Evolutionary conservation across 1,139 yeast species (phyloP).

Genomic region (Geotrichum cucujoidarum): DNA sequence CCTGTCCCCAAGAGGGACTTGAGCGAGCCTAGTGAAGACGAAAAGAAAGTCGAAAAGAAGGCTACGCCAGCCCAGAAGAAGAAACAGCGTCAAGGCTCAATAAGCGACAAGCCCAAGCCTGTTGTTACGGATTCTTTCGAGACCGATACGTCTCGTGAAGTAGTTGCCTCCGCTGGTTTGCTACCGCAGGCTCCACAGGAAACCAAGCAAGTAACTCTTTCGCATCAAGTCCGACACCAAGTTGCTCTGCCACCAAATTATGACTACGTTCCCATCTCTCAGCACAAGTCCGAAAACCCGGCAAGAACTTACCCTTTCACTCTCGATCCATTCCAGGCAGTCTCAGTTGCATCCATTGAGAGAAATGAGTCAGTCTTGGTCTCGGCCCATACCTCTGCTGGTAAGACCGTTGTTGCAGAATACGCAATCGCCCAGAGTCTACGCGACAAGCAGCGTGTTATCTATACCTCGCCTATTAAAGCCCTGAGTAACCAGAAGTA

Average conservation of each 20-base stretch:
- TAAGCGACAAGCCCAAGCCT: constrained; percentile 38
- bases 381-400: constrained; percentile 95
- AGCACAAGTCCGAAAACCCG: constrained; percentile 53
- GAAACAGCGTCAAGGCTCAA: constrained; percentile 10
- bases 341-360: constrained; percentile 90
- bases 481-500: constrained; percentile 92
- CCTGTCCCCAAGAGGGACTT: background rate
- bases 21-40: too few relatives aligned
- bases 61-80: background rate
- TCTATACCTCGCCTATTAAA: constrained; percentile 89
- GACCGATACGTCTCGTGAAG: constrained; percentile 86
- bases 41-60: background rate
- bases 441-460: constrained; percentile 84
- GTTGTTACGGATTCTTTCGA: constrained; percentile 87
- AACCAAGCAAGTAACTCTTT: constrained; percentile 58
- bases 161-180: constrained; percentile 71
- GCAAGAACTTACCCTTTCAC: constrained; percentile 90
- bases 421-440: constrained; percentile 92
- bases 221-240: constrained; percentile 95
- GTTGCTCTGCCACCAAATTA: constrained; percentile 93
- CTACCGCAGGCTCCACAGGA: constrained; percentile 40
- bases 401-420: constrained; percentile 89
- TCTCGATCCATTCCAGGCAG: constrained; percentile 93
- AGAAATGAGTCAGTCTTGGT: constrained; percentile 93
- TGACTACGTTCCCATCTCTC: constrained; percentile 80